These are phyloP conservation scores for Lasiosphaeria hispida DNA, from an alignment of 495 filamentous ascomycete genomes.

Conservation along the genomic window DNA sequence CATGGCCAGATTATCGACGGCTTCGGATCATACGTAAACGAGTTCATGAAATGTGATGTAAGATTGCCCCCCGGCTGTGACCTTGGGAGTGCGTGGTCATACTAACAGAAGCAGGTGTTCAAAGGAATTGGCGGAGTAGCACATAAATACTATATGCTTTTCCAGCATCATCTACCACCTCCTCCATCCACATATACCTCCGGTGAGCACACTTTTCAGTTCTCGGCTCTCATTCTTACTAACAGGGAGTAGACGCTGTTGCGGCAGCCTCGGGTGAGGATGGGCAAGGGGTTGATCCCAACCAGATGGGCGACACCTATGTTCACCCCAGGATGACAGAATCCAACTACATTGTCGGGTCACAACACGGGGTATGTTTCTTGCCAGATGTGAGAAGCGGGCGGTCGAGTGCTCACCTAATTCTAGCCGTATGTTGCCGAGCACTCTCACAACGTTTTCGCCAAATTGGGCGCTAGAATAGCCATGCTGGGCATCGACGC, in stretches of 20 bases:
- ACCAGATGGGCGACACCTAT: slow-evolving; percentile 65
- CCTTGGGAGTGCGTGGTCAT: neutral
- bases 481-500: slow-evolving; percentile 88
- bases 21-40: slow-evolving; percentile 88
- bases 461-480: slow-evolving; percentile 78
- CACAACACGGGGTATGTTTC: slow-evolving; percentile 56
- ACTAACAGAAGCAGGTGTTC: slow-evolving; percentile 56
- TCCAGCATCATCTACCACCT: slow-evolving; percentile 88
- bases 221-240: neutral
- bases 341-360: slow-evolving; percentile 75
- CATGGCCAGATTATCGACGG: slow-evolving; percentile 73
- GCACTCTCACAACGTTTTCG: slow-evolving; percentile 74
- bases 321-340: slow-evolving; percentile 62
- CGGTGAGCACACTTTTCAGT: slow-evolving; percentile 22
- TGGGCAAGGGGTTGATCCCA: slow-evolving; percentile 57
- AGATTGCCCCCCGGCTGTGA: neutral
- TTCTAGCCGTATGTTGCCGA: slow-evolving; percentile 68
- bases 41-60: slow-evolving; percentile 82
- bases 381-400: neutral
- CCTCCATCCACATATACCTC: slow-evolving; percentile 81
- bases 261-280: slow-evolving; percentile 22
- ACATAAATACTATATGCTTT: slow-evolving; percentile 89
- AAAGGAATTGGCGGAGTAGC: slow-evolving; percentile 83
- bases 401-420: slow-evolving; percentile 27
- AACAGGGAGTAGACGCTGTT: slow-evolving; percentile 20